Base-by-base conservation (phyloP, 768 basidiomycete genomes). In the Melanogaster broomeanus region DNA sequence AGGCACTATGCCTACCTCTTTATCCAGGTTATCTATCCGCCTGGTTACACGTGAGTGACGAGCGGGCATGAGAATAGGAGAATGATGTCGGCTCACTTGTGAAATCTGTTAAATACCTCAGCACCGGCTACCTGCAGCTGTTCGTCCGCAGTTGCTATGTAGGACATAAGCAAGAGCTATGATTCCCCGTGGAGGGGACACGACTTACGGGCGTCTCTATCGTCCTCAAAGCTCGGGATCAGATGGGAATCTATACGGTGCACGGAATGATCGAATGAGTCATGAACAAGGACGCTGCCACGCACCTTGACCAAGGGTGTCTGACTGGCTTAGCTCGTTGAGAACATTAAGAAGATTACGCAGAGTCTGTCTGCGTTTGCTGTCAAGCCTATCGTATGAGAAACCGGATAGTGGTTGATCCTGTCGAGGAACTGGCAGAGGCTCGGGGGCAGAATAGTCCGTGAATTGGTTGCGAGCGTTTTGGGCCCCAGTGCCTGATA, bases 41-140 rank as follows among this genome's bases (percentile, higher is more conserved):
- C 85, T 87, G 41, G 31, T 18, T 19, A 31, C 24, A 45, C 52
- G 48, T 55, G 42, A 49, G 53, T 38, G 48, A 24, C 25, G 24
- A n/a, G 19, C n/a, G 37, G 21, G 6, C 6, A 19, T n/a, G 22
- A 25, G 27, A 42, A 27, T 15, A 31, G 5, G 33, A 27, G 19
- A 22, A 25, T 10, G 42, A 49, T 19, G 33, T 41, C 28, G 10
- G 57, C 74, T 25, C 52, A 84, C 87, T 75, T 79, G 59, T 87
- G 76, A 58, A 89, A 87, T 57, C 66, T 79, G 58, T 80, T 70
- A 66, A 88, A 88, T 6, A 74, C 70, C 46, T 85, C 84, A 5
- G 85, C 84, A 11, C 87, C 87, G 11, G 76, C 78, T 52, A 73
- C 75, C 68, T 88, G 86, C n/a, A 84, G 63, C 58, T 86, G 82